Evolutionary conservation across 345 rosid species (phyloP).

Genomic region (Orychophragmus violaceus): DNA sequence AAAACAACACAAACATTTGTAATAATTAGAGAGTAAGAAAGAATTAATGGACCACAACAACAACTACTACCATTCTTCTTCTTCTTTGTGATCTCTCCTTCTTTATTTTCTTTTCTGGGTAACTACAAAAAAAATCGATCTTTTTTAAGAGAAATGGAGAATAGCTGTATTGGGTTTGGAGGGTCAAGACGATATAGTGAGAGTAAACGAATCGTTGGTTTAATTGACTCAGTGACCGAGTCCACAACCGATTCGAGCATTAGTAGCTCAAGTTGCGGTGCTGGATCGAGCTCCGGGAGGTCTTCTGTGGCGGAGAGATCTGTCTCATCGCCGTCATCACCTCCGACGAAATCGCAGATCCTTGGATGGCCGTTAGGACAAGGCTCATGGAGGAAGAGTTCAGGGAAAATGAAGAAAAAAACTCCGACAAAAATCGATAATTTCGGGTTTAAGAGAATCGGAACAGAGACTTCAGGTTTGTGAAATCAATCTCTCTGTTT

Average conservation of each 20-base stretch:
- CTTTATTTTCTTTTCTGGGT: neutral
- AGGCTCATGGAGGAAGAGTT: conserved; percentile 40
- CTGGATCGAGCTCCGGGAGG: conserved; percentile 42
- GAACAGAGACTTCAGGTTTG: conserved; percentile 64
- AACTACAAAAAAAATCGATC: neutral
- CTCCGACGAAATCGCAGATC: conserved; percentile 44
- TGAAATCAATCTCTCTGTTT: conserved; percentile 24
- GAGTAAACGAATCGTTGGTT: conserved; percentile 23
- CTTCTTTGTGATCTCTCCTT: conserved; percentile 12
- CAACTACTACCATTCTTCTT: neutral
- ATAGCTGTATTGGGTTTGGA: conserved; percentile 36
- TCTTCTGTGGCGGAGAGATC: no score
- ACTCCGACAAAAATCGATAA: conserved; percentile 33
- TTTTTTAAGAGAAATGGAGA: conserved; percentile 39
- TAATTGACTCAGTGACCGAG: conserved; percentile 45
- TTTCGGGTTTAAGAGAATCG: conserved; percentile 37
- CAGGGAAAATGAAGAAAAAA: conserved; percentile 32
- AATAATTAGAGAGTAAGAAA: neutral
- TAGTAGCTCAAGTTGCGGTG: conserved; percentile 38
- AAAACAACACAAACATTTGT: conserved; percentile 7
- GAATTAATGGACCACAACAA: conserved; percentile 15
- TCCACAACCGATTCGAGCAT: conserved; percentile 52
- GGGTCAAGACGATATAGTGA: conserved; percentile 27
- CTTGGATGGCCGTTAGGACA: conserved; percentile 92
- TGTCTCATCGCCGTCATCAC: conserved; percentile 32